Base-by-base conservation (phyloP, 257 asterid genomes). In the Coffea canephora region DNA sequence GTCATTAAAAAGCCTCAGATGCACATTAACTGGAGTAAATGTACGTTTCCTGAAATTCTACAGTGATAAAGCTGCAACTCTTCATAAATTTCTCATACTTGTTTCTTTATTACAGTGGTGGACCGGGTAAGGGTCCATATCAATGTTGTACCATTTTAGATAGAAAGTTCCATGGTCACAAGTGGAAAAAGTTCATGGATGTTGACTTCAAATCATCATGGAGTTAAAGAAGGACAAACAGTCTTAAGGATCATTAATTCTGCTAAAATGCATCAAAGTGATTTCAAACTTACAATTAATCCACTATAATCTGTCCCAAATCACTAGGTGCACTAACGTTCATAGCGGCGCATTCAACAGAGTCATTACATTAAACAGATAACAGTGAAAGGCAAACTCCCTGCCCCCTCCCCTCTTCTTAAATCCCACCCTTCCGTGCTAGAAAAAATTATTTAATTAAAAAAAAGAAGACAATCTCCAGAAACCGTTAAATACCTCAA, bases 401-500 rank as follows among this genome's bases (percentile, higher is more conserved):
- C 43, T 39, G 43, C 43, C 43, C 3, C 43, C 43, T 39, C 5
- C 43, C 43, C 43, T 3, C 43, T 39, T 39, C 43, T 39, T 39
- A 39, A 39, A 39, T 39, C 43, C 43, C 43, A 39, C 43, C 43
- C 3, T 4, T 39, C 43, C 43, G 4, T 39, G 43, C 43, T 39
- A 39, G 43, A 39, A 39, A 39, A 39, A 39, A 31, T 31, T 31
- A 31, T 39, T 39, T 39, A 39, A 39, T 39, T 39, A 39, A 39
- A 39, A 39, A 39, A 39, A 39, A 39, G 5, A 39, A 2, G 6
- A 45, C 46, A n/a, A 45, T 46, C n/a, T 18, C 19, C 4, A 59
- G 76, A 57, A 77, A 27, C 67, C 36, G 6, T 41, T 36, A 36
- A 79, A 25, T 91, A 96, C 99, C 99, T 96, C 99, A 76, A 94